phyloP scores from a whole-genome alignment of 176 grass and related monocot species.

The Luzula sylvatica region DNA sequence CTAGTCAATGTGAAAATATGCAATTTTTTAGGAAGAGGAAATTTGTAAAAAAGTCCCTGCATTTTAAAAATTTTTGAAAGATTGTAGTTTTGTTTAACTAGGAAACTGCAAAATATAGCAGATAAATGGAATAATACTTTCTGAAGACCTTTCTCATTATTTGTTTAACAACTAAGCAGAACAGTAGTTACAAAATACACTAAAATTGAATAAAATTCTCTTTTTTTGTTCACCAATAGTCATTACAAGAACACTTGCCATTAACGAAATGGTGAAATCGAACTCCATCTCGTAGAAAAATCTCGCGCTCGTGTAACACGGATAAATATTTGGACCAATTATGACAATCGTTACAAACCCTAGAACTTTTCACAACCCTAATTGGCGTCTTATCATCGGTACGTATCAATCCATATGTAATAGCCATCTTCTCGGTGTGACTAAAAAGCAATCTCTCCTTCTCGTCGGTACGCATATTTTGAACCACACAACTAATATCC shows the following conservation, averaged over 20 bases:
- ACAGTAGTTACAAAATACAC: too few relatives aligned
- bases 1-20: too few relatives aligned
- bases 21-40: too few relatives aligned
- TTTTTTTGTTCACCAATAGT: constrained; percentile 48
- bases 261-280: constrained; percentile 65
- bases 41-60: too few relatives aligned
- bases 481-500: constrained; percentile 47
- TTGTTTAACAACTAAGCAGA: too few relatives aligned
- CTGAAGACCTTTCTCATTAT: too few relatives aligned
- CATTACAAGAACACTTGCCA: constrained; percentile 71
- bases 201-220: not conserved
- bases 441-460: constrained; percentile 58
- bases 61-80: too few relatives aligned
- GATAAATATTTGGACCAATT: constrained; percentile 51
- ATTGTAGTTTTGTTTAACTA: too few relatives aligned
- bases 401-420: constrained; percentile 55
- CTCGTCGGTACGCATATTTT: constrained; percentile 51
- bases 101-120: too few relatives aligned
- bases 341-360: constrained; percentile 82
- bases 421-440: constrained; percentile 71
- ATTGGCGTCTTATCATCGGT: constrained; percentile 37
- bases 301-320: constrained; percentile 24
- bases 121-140: too few relatives aligned
- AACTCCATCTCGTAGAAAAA: constrained; percentile 48
- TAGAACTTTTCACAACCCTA: constrained; percentile 78